Conservation (phyloP, 306 rosid species). For the Spatholobus suberectus region DNA sequence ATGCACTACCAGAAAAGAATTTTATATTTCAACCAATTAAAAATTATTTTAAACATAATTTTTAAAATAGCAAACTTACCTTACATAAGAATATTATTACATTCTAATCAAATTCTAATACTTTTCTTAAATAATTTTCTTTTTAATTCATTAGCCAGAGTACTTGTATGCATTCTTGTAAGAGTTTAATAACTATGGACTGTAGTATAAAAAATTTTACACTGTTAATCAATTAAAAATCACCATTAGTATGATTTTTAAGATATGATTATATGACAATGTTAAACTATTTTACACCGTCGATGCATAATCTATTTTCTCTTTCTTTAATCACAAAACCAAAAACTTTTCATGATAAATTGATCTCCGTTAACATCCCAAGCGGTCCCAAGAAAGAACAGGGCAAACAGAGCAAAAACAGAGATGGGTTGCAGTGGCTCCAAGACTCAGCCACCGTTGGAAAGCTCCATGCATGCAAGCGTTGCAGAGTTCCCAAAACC, state of each 20-base stretch:
- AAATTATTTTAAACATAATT: not conserved
- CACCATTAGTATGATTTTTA: too few species aligned
- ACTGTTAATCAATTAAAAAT: too few species aligned
- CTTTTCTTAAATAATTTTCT: not conserved
- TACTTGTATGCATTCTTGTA: not conserved
- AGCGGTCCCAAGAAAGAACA: slow-evolving; percentile 32
- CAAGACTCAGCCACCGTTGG: slow-evolving; percentile 26
- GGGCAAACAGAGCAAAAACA: slow-evolving; percentile 30
- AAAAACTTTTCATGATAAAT: slow-evolving; percentile 25
- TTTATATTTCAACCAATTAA: not conserved
- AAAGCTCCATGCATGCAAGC: not conserved
- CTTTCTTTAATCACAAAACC: not conserved
- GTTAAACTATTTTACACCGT: too few species aligned
- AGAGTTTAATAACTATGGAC: too few species aligned
- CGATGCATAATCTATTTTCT: too few species aligned
- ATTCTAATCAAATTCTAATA: not conserved
- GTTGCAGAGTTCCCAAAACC: slow-evolving; percentile 39
- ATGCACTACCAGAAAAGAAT: not conserved
- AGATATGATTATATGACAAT: too few species aligned
- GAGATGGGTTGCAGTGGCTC: slow-evolving; percentile 65
- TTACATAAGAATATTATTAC: too few species aligned
- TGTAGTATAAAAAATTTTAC: too few species aligned
- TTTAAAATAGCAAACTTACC: too few species aligned
- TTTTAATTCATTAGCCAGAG: not conserved
- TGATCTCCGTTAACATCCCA: slow-evolving; percentile 20